phyloP scores from a whole-genome alignment of 225 moss, liverwort and hornwort genomes.

The Sphagnum contortum region DNA sequence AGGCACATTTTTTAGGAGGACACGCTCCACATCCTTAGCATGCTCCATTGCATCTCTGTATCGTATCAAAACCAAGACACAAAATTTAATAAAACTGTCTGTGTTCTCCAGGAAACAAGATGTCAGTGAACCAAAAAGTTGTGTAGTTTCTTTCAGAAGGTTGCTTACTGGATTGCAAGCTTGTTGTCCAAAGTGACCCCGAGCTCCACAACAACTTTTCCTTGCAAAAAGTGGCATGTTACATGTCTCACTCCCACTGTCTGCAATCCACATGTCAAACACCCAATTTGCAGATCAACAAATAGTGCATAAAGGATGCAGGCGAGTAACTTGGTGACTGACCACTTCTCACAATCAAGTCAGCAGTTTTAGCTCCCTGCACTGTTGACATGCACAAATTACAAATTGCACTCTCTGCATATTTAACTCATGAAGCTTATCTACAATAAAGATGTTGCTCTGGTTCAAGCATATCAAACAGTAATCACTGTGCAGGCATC shows the following conservation, averaged over 20 bases:
- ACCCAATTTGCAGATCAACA: no score
- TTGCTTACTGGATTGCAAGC: constrained; percentile 60
- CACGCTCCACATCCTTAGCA: constrained; percentile 53
- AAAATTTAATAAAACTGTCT: not conserved
- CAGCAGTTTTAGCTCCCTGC: no score
- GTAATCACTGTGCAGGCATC: no score
- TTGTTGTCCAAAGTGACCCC: constrained; percentile 66
- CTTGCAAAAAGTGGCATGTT: constrained; percentile 83
- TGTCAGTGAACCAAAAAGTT: not conserved
- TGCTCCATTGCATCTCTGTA: constrained; percentile 64
- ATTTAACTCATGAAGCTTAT: no score
- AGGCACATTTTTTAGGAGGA: constrained; percentile 45
- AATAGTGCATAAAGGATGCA: not conserved
- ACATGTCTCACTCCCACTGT: constrained; percentile 57
- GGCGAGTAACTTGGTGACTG: not conserved
- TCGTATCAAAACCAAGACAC: not conserved
- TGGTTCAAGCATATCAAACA: no score
- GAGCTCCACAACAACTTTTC: constrained; percentile 79
- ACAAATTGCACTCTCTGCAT: no score
- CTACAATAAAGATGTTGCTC: no score
- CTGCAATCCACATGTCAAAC: constrained; percentile 26
- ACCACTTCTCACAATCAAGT: no score
- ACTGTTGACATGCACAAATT: no score
- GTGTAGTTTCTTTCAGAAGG: not conserved
- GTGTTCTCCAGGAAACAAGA: not conserved